Evolutionary conservation across 495 filamentous ascomycete species (phyloP), one percentile per base, ranked within the genome.

Genomic region (Podospora comata): DNA sequence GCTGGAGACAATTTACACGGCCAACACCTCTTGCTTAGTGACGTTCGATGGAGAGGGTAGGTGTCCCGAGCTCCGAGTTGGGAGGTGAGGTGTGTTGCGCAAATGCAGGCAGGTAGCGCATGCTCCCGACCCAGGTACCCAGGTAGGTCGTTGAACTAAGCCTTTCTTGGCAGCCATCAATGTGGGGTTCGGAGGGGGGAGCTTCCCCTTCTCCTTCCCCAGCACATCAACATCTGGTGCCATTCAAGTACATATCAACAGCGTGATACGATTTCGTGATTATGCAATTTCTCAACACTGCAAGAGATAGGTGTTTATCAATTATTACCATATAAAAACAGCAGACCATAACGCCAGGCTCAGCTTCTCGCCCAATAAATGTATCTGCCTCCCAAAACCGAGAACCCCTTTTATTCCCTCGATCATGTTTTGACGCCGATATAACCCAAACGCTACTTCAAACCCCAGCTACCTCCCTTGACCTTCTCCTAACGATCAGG

Each of bases 401-500:
- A 48, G 9, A 48, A 48, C 15, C 39, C 5, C 9, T 48, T 48
- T 48, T 48, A 18, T 48, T 48, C 39, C 39, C 39, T 48, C 2
- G 39, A 48, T 48, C 39, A 48, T 48, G 39, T 48, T 48, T 48
- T 48, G 39, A 48, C 39, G 39, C 39, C 39, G 15, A 48, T 48
- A 48, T 48, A 48, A 16, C 39, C 39, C 39, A 48, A 48, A 48
- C 39, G 39, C 39, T 48, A 48, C 39, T 13, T 3, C 39, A 11
- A 48, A 48, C 5, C 39, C 39, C 39, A 48, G 13, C 15, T 11
- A 3, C 39, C 9, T 48, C 39, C 7, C 7, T 32, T 23, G 23
- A 39, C 34, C 39, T 13, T 48, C 39, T 58, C 65, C 70, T 71
- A 79, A 65, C 74, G 77, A 66, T 82, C 80, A 2, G 82, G 79